These are phyloP conservation scores for Paratrypanosoma confusum DNA, from an alignment of 208 protist species.

Conservation along the genomic window DNA sequence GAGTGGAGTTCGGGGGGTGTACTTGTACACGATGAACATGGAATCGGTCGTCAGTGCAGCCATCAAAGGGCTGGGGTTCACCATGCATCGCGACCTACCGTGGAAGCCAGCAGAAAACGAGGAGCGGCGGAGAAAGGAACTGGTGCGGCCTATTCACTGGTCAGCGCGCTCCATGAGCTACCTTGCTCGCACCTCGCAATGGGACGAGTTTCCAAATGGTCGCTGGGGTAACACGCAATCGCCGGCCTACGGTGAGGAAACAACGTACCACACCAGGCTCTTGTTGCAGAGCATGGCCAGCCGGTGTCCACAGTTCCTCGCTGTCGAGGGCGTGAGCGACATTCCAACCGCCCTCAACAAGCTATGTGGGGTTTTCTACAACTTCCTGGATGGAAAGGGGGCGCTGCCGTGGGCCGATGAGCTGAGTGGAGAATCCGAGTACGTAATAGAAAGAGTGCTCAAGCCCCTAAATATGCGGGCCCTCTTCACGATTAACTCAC, in stretches of 20 bases:
- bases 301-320: conserved; percentile 27
- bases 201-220: conserved; percentile 89
- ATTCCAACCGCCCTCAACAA: conserved; percentile 19
- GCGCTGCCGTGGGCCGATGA: conserved; percentile 70
- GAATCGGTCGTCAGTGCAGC: conserved; percentile 61
- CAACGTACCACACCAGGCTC: conserved; percentile 42
- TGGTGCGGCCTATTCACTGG: conserved; percentile 89
- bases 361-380: conserved; percentile 25
- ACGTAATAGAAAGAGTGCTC: conserved; percentile 51
- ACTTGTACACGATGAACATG: conserved; percentile 94
- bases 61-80: conserved; percentile 36
- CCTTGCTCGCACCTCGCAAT: conserved; percentile 60
- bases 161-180: conserved; percentile 79
- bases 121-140: conserved; percentile 40
- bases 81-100: conserved; percentile 29
- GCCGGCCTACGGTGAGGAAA: conserved; percentile 59
- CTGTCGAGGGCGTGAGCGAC: conserved; percentile 13
- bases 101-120: conserved; percentile 42
- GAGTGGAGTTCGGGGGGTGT: conserved; percentile 63
- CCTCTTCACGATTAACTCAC: conserved; percentile 90
- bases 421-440: conserved; percentile 39
- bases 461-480: conserved; percentile 71
- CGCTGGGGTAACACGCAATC: conserved; percentile 74
- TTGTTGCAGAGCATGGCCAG: conserved; percentile 23
- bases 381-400: conserved; percentile 27